phyloP scores from a whole-genome alignment of 2,329 filamentous ascomycete genomes.

The Chrysoporthe cubensis region DNA sequence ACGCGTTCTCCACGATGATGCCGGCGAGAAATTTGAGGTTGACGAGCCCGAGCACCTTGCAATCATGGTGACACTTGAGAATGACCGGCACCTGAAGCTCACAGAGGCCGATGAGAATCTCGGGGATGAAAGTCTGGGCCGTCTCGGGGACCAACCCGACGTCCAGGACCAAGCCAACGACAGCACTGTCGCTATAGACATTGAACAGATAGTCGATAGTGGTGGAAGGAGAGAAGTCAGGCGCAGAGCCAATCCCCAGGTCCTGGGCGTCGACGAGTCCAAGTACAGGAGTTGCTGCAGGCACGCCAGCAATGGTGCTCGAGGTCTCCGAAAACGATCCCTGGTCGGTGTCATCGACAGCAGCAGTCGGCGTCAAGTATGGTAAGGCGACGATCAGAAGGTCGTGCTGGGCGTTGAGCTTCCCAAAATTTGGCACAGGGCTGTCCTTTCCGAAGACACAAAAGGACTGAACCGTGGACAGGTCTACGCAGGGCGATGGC shows the following conservation, averaged over 20 bases:
- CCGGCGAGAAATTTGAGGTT: conserved; percentile 41
- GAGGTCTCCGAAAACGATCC: conserved; percentile 27
- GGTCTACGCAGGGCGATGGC: conserved; percentile 26
- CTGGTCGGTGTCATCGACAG: conserved; percentile 21
- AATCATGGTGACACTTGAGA: conserved; percentile 33
- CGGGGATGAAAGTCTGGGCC: conserved; percentile 5
- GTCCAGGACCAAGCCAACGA: conserved; percentile 30
- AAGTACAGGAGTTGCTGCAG: conserved; percentile 23
- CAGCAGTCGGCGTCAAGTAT: conserved; percentile 15
- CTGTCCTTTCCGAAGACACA: conserved; percentile 29
- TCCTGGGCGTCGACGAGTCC: conserved; percentile 30
- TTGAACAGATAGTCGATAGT: conserved; percentile 27
- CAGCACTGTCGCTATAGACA: conserved; percentile 26
- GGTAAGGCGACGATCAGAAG: conserved; percentile 30
- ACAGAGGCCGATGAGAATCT: conserved; percentile 27
- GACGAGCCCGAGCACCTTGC: conserved; percentile 30
- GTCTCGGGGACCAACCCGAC: conserved; percentile 18
- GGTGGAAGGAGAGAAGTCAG: conserved; percentile 4
- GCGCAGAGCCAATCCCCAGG: conserved; percentile 19
- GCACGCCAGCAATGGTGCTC: conserved; percentile 28
- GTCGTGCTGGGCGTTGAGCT: conserved; percentile 28
- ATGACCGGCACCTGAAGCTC: conserved; percentile 30
- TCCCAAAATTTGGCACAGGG: conserved; percentile 27
- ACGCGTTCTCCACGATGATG: conserved; percentile 47
- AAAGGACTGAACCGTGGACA: conserved; percentile 29